Evolutionary conservation across 2,329 filamentous ascomycete species (phyloP), one percentile per base, ranked within the genome.

Genomic region (Fusarium brevicatenulatum): DNA sequence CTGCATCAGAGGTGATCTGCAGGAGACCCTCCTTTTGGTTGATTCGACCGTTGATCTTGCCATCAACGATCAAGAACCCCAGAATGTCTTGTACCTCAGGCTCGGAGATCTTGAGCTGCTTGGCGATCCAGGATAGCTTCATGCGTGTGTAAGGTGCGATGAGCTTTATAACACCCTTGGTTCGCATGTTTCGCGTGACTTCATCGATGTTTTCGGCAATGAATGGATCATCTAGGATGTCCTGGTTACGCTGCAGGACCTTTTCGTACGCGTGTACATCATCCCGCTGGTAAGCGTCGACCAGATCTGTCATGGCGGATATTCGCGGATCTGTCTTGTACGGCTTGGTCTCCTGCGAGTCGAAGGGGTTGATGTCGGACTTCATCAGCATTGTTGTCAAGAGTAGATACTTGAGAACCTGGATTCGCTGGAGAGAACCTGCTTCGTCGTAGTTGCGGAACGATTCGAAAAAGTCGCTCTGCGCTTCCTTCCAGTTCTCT

Each of bases 201-300:
- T 99, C 96, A 82, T 98, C 96, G 76, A 99, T 99, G 81, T 99
- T 98, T 84, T 98, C 96, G 34, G 95, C 95, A 77, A 99, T 99
- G 84, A 98, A 99, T 0, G 93, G 91, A 81, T 99, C 96, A 18
- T 92, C 91, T 43, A 98, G 87, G 32, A 99, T 91, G 79, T 98
- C 96, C 78, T 91, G 92, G 84, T 98, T 97, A 78, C 91, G 91
- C 78, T 94, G 91, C 63, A 99, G 86, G 42, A 98, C 95, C 61
- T 89, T 91, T 82, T 98, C 94, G 82, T 99, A 99, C 75, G 90
- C 88, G 80, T 95, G 93, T 74, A 99, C 95, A 80, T 98, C 95
- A 78, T 98, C 95, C 65, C 93, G 91, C 83, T 98, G 96, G 82
- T 97, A 99, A 16, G 96, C 95, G 77, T 98, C 95, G 28, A 99